Evolutionary conservation across 2,329 filamentous ascomycete genomes (phyloP), one percentile per base, ranked within the genome.

Genomic region (Zalaria obscura): DNA sequence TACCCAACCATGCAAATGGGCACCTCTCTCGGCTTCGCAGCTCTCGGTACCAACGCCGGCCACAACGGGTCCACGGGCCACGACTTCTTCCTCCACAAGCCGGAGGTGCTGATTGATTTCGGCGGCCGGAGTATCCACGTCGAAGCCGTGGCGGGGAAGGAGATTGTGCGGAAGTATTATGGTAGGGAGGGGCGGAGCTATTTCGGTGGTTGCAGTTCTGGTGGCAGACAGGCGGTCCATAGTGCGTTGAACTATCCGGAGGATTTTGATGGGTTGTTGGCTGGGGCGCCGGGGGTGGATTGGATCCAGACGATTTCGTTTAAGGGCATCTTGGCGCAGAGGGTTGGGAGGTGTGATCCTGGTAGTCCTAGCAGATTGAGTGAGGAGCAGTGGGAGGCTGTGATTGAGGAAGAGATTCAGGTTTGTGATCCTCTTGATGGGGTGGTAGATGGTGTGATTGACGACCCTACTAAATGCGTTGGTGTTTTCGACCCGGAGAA

Each of bases 191-290:
- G 56, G 40, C 64, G n/a, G n/a, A 32, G 29, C 29, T 38, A 38
- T 11, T 38, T 25, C 25, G 5, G 9, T 61, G 64, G 36, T 47
- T 71, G 10, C 48, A 59, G 25, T 62, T 60, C 3, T 68, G 64
- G 66, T 61, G 60, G 73, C 0, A 62, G 71, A 0, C 68, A 75
- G 55, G 72, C 69, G 2, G 56, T 70, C 32, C 70, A 70, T 41
- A 61, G 62, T 3, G 66, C 66, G 0, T 64, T 75, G 44, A 47
- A 50, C 5, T 73, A 65, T 42, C 69, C 72, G 0, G 53, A 63
- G 0, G 70, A 73, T 45, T 73, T 73, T 41, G 69, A 74, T 46
- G 71, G 70, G 11, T 58, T 68, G 18, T 47, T 73, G 4, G 63
- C 69, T 11, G 67, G 68, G 5, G 67, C 59, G 9, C 54, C 59